Evolutionary conservation across 306 rosid genomes (phyloP), one percentile per base, ranked within the genome.

Genomic region (Rubus parviflorus): DNA sequence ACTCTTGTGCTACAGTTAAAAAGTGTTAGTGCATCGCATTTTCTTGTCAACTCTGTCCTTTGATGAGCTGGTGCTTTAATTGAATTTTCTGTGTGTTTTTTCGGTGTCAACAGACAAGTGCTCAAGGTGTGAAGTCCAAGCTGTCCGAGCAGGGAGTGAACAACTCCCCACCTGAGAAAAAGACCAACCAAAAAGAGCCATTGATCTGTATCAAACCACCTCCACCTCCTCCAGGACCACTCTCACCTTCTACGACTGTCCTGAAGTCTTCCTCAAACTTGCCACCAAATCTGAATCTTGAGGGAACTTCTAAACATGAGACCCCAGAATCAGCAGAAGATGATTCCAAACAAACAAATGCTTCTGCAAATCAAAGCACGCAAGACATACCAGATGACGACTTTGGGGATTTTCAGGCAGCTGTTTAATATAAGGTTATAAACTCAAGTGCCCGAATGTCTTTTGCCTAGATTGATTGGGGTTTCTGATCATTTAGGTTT

Each of bases 351-450:
- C 81, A 84, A 41, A 37, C 54, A 6, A 62, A 61, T 54, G 58
- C 80, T 65, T 70, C 88, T 35, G 90, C 85, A 85, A 78, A 66
- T 58, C 85, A 84, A 80, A 79, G 81, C 81, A 69, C 80, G 25
- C 80, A 72, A 72, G 91, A 81, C 81, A 42, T 84, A 70, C 88
- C 85, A 40, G 97, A 95, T 80, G 97, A 95, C 17, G 97, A 90
- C 86, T 95, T 92, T 57, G 99, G 99, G 13, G 97, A 95, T 77
- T 95, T 95, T 60, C 99, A 95, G 85, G 78, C 92, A 23, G 99
- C 97, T 19, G 87, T 80, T 79, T 95, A 78, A 86, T 78, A n/a
- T 62, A 76, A 49, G 67, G 38, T 40, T 70, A 40, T 77, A 20
- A 43, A 45, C 43, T 75, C 49, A 37, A 66, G 23, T 58, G 58